Percentiles rank a stretch among this genome's conserved stretches.
Evolutionary conservation across 768 basidiomycete species (phyloP).

Genomic region (Boletus coccyginus): DNA sequence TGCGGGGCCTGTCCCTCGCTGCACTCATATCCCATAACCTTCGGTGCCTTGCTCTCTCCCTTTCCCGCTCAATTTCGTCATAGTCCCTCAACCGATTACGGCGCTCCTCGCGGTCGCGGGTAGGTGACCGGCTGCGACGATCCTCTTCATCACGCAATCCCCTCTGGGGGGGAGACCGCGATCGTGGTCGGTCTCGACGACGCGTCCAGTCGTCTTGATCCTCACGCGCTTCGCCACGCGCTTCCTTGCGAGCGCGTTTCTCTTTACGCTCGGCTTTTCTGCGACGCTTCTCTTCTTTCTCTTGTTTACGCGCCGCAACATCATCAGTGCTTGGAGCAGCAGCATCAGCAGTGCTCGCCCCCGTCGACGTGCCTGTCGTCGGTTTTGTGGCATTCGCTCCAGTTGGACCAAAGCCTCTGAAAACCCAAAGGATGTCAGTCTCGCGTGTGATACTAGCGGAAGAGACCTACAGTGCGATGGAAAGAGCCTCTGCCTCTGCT

Average conservation of each 20-base stretch:
- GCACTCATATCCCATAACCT: slow-evolving; percentile 51
- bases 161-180: slow-evolving; percentile 33
- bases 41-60: slow-evolving; percentile 43
- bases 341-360: slow-evolving; percentile 11
- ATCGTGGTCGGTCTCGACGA: slow-evolving; percentile 32
- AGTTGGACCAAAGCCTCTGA: slow-evolving; percentile 70
- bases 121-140: slow-evolving; percentile 33
- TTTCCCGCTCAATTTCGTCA: slow-evolving; percentile 25
- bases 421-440: slow-evolving; percentile 12
- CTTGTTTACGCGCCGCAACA: slow-evolving; percentile 32
- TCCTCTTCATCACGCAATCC: slow-evolving; percentile 15
- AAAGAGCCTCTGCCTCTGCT: slow-evolving; percentile 83
- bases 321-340: slow-evolving; percentile 23
- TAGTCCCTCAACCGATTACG: slow-evolving; percentile 24
- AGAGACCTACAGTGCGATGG: slow-evolving; percentile 68
- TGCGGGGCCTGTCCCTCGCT: slow-evolving; percentile 35
- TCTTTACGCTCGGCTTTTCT: slow-evolving; percentile 57
- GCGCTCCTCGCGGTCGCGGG: slow-evolving; percentile 19
- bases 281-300: slow-evolving; percentile 50
- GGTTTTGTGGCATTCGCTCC: slow-evolving; percentile 33
- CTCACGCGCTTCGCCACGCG: slow-evolving; percentile 38
- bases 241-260: slow-evolving; percentile 55
- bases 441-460: neutral
- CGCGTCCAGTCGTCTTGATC: slow-evolving; percentile 26
- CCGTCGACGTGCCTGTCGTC: slow-evolving; percentile 17